Evolutionary conservation across 2,329 filamentous ascomycete genomes (phyloP).

Genomic region (Claviceps purpurea): DNA sequence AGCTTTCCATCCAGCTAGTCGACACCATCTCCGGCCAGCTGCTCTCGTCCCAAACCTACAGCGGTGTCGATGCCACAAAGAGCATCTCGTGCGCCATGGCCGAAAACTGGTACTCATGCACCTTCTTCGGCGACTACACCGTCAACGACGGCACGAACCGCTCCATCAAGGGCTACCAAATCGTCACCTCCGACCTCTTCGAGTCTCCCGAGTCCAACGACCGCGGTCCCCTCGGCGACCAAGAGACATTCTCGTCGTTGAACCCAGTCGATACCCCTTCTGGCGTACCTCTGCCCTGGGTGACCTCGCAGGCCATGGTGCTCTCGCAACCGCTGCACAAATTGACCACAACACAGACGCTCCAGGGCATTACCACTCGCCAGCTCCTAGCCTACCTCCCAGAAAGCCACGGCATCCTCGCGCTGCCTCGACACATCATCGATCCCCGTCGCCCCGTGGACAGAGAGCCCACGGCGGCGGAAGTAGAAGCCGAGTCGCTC

Average conservation of each 20-base stretch:
- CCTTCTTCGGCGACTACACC: slow-evolving; percentile 53
- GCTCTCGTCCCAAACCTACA: slow-evolving; percentile 56
- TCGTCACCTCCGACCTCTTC: slow-evolving; percentile 79
- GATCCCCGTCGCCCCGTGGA: slow-evolving; percentile 79
- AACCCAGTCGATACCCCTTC: slow-evolving; percentile 45
- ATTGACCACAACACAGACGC: slow-evolving; percentile 75
- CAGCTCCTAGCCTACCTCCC: slow-evolving; percentile 71
- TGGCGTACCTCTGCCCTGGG: slow-evolving; percentile 52
- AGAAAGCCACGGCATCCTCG: slow-evolving; percentile 58
- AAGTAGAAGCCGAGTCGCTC: slow-evolving; percentile 69
- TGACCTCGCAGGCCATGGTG: slow-evolving; percentile 68
- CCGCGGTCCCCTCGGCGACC: slow-evolving; percentile 60
- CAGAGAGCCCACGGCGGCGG: slow-evolving; percentile 65
- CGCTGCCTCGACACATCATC: slow-evolving; percentile 64
- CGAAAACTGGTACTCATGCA: slow-evolving; percentile 93
- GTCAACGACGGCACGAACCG: slow-evolving; percentile 40
- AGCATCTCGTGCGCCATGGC: slow-evolving; percentile 66
- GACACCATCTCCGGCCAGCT: slow-evolving; percentile 78
- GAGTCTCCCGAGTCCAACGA: slow-evolving; percentile 76
- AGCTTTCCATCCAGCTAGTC: slow-evolving; percentile 63
- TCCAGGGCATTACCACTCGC: slow-evolving; percentile 79
- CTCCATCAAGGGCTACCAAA: slow-evolving; percentile 67
- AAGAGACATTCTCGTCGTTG: slow-evolving; percentile 65
- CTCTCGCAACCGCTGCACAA: slow-evolving; percentile 66
- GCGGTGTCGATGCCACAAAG: slow-evolving; percentile 60